phyloP scores from a whole-genome alignment of 1,139 yeast genomes.

The Pichia sp. region DNA sequence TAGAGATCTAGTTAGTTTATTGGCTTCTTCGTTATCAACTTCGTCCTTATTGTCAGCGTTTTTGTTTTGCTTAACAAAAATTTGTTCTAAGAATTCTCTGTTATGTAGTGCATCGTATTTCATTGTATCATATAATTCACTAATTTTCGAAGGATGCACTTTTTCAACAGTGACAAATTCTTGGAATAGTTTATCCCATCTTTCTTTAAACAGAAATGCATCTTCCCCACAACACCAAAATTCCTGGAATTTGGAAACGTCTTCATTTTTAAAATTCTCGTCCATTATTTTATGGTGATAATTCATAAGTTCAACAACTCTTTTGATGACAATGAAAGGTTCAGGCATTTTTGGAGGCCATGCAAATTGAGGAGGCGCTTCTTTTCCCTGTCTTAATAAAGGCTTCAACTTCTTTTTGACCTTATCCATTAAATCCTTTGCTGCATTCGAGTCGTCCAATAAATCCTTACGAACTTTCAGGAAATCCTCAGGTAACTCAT shows the following conservation, averaged over 20 bases:
- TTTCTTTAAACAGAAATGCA: constrained; percentile 78
- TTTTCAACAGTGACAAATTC: constrained; percentile 92
- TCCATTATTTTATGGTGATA: constrained; percentile 83
- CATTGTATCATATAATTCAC: constrained; percentile 97
- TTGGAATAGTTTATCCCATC: constrained; percentile 95
- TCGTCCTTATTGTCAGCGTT: constrained; percentile 13
- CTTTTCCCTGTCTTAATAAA: constrained; percentile 86
- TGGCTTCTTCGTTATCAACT: neutral
- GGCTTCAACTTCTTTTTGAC: constrained; percentile 97
- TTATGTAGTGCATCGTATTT: constrained; percentile 97
- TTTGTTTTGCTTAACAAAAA: constrained; percentile 59
- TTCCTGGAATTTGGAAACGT: constrained; percentile 61
- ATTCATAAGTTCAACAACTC: constrained; percentile 94
- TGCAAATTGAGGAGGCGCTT: constrained; percentile 97
- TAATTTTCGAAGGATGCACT: constrained; percentile 94
- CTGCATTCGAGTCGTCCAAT: constrained; percentile 95
- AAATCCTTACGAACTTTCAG: constrained; percentile 82
- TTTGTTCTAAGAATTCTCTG: constrained; percentile 75
- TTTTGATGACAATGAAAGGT: constrained; percentile 85
- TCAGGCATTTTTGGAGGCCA: constrained; percentile 99
- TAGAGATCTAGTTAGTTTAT: constrained; percentile 41
- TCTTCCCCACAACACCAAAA: constrained; percentile 98
- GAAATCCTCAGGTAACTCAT: constrained; percentile 69
- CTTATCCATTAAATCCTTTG: constrained; percentile 95
- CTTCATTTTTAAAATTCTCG: constrained; percentile 62